Base-by-base conservation (phyloP, 2,329 filamentous ascomycete species). In the Exophiala sp. region DNA sequence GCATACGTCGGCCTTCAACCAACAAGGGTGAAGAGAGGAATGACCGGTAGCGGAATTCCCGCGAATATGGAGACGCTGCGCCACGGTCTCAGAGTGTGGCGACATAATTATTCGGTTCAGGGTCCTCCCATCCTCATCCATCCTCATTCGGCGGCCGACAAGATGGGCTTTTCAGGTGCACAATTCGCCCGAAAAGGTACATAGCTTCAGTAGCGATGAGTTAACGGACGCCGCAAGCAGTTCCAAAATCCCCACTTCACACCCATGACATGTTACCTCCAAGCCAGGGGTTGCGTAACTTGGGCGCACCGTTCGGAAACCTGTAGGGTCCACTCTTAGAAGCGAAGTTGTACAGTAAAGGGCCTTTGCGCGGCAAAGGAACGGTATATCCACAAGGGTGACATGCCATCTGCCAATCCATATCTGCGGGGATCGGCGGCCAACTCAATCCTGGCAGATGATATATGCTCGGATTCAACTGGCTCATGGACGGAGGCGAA, bases 71-170 rank as follows among this genome's bases (percentile, higher is more conserved):
- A 23, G 19, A 24, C 45, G 37, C 45, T 47, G 14, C 23, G 14
- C 37, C 38, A 24, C 18, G 38, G n/a, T 13, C 37, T 14, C 18
- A 23, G 22, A 13, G 9, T 46, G 45, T 47, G 45, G 45, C 45
- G 29, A 47, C 35, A 24, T 14, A 13, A 21, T 19, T 19, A 19
- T 37, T 37, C 34, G 19, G 22, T 30, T 18, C 18, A 37, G 45
- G 45, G 27, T 22, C 29, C 6, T 32, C 29, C 29, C 29, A 37
- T 37, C 5, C n/a, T n/a, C n/a, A n/a, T n/a, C n/a, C n/a, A n/a
- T n/a, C n/a, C n/a, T 37, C 23, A 22, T 43, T 4, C 40, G 16
- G n/a, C n/a, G n/a, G 4, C 22, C 4, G n/a, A 23, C 10, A 41
- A 24, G 4, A 13, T 24, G 38, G 16, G 16, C 23, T 30, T 30